Conservation (phyloP, 2,329 filamentous ascomycete genomes). For the Hypoxylon sp. region DNA sequence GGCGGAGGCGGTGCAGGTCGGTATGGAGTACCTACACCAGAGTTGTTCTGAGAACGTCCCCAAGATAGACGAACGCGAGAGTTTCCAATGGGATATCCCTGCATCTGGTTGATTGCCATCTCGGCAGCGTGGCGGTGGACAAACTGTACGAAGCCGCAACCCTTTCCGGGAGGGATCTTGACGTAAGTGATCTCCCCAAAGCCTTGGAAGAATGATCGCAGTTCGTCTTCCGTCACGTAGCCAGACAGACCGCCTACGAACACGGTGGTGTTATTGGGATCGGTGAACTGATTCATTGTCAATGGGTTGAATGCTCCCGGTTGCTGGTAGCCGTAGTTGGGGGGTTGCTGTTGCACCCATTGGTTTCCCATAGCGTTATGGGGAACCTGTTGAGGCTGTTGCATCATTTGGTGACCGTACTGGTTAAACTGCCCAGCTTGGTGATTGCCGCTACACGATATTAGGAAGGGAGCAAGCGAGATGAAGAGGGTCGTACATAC, state of each 20-base stretch:
- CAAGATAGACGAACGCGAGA: slow-evolving; percentile 97
- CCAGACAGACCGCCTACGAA: slow-evolving; percentile 97
- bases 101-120: slow-evolving; percentile 99
- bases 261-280: slow-evolving; percentile 99
- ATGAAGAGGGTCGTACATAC: slow-evolving; percentile 51
- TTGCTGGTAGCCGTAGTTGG: slow-evolving; percentile 50
- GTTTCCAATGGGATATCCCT: slow-evolving; percentile 99
- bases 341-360: slow-evolving; percentile 59
- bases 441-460: slow-evolving; percentile 50
- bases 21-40: slow-evolving; percentile 96
- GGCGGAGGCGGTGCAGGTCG: slow-evolving; percentile 79
- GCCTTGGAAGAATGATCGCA: slow-evolving; percentile 99
- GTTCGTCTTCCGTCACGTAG: slow-evolving; percentile 98
- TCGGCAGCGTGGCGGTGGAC: slow-evolving; percentile 98
- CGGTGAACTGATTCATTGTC: slow-evolving; percentile 98
- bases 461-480: slow-evolving; percentile 17
- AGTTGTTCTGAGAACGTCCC: slow-evolving; percentile 99
- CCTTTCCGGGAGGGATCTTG: slow-evolving; percentile 99
- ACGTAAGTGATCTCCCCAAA: slow-evolving; percentile 99
- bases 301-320: slow-evolving; percentile 62
- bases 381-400: slow-evolving; percentile 55
- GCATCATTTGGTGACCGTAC: slow-evolving; percentile 55
- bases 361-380: slow-evolving; percentile 55
- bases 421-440: slow-evolving; percentile 56
- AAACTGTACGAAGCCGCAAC: slow-evolving; percentile 98